Percentiles rank a stretch among this genome's conserved stretches.
phyloP scores from a whole-genome alignment of 768 basidiomycete genomes.

The Tylopilus felleus region DNA sequence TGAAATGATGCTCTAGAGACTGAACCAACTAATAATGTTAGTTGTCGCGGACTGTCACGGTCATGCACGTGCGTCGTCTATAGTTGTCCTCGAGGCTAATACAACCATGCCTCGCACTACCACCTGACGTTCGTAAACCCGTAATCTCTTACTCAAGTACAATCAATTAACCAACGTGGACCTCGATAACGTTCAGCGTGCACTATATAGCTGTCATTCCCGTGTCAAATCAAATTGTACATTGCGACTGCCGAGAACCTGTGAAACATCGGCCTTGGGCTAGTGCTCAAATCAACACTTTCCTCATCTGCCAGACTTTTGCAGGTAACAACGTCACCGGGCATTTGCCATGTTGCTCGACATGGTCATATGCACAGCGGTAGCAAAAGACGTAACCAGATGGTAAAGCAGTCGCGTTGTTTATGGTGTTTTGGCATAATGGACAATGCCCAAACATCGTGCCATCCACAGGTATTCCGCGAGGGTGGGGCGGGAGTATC shows the following conservation, averaged over 20 bases:
- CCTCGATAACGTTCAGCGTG: conserved; percentile 3
- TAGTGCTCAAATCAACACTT: conserved; percentile 67
- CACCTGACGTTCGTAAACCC: neutral
- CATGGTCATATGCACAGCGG: conserved; percentile 81
- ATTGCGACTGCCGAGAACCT: conserved; percentile 2
- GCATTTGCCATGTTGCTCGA: conserved; percentile 74
- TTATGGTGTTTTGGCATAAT: conserved; percentile 65
- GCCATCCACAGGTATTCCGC: conserved; percentile 61
- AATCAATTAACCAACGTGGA: conserved; percentile 6
- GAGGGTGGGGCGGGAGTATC: conserved; percentile 71
- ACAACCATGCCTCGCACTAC: neutral
- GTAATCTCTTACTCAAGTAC: neutral
- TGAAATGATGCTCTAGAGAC: conserved; percentile 13
- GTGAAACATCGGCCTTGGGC: neutral
- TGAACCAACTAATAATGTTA: neutral
- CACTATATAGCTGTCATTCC: neutral
- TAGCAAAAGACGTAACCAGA: conserved; percentile 97
- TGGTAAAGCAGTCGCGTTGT: conserved; percentile 86
- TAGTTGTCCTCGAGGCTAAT: neutral
- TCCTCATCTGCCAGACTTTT: conserved; percentile 78
- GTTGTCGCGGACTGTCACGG: neutral
- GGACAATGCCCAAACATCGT: conserved; percentile 80
- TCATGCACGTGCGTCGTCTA: conserved; percentile 25
- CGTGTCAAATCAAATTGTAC: conserved; percentile 6
- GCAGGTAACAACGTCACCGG: conserved; percentile 82